Percentiles rank a stretch among this genome's conserved stretches.
These are phyloP conservation scores for Zarea fungicola DNA, from an alignment of 2,329 filamentous ascomycete species.

Conservation along the genomic window DNA sequence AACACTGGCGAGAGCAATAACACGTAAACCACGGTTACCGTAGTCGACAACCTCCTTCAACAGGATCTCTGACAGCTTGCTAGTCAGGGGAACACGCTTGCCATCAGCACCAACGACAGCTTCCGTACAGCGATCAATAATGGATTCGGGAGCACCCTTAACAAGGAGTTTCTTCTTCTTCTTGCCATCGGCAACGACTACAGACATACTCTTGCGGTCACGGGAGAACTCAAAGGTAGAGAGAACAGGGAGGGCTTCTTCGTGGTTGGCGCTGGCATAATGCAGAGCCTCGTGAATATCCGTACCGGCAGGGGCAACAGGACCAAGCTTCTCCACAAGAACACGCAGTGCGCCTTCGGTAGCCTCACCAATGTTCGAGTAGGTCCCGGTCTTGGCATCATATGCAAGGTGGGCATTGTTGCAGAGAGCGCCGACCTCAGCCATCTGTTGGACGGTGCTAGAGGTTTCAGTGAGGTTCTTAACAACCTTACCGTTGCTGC, in stretches of 20 bases:
- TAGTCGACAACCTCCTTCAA: constrained; percentile 80
- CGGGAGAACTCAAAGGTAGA: constrained; percentile 95
- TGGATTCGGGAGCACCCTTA: constrained; percentile 92
- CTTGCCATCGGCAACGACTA: constrained; percentile 67
- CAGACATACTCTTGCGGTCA: constrained; percentile 99
- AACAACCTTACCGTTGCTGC: constrained; percentile 60
- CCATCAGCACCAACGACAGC: constrained; percentile 72
- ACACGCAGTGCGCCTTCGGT: constrained; percentile 92
- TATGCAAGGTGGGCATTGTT: constrained; percentile 84
- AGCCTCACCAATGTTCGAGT: constrained; percentile 83
- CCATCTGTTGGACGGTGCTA: constrained; percentile 73
- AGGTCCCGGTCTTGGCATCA: constrained; percentile 68
- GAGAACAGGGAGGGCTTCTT: constrained; percentile 66
- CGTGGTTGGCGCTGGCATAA: constrained; percentile 79
- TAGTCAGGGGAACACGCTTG: constrained; percentile 67
- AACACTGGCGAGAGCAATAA: constrained; percentile 86
- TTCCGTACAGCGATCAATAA: constrained; percentile 87
- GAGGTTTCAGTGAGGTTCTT: constrained; percentile 66
- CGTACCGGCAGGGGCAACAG: constrained; percentile 55
- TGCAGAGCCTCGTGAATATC: constrained; percentile 64
- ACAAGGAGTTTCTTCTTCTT: constrained; percentile 82
- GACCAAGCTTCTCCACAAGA: constrained; percentile 90
- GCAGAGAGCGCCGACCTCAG: constrained; percentile 68
- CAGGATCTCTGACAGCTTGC: constrained; percentile 64
- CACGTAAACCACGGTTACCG: constrained; percentile 85